Evolutionary conservation across 1,284 basidiomycete genomes (phyloP).

Genomic region (Puccinia sorghi): DNA sequence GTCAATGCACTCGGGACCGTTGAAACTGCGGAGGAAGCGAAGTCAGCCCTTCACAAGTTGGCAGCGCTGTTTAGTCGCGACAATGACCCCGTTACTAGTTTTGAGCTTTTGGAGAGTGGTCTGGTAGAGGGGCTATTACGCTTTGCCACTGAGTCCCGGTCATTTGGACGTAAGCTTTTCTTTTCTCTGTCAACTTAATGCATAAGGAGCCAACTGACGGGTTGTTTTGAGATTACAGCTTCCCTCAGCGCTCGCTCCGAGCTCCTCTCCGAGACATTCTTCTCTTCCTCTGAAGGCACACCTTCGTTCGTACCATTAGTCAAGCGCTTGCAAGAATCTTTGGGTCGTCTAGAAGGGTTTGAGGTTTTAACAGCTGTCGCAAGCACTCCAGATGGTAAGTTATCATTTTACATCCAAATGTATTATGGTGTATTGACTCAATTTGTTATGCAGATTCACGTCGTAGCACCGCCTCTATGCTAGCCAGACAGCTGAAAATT

Average conservation of each 20-base stretch:
- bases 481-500: slow-evolving; percentile 83
- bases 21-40: slow-evolving; percentile 68
- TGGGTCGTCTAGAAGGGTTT: slow-evolving; percentile 90
- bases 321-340: slow-evolving; percentile 88
- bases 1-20: slow-evolving; percentile 67
- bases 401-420: slow-evolving; percentile 21
- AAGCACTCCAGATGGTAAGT: slow-evolving; percentile 68
- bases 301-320: slow-evolving; percentile 70
- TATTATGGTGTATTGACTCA: slow-evolving; percentile 51
- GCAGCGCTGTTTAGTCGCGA: slow-evolving; percentile 75
- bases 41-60: slow-evolving; percentile 69
- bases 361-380: slow-evolving; percentile 84
- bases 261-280: slow-evolving; percentile 47
- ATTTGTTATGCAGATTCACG: slow-evolving; percentile 67
- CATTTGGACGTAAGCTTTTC: slow-evolving; percentile 62
- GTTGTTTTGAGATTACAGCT: neutral
- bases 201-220: neutral
- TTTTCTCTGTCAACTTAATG: slow-evolving; percentile 7
- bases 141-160: slow-evolving; percentile 72
- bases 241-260: neutral
- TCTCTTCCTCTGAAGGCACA: slow-evolving; percentile 50
- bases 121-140: slow-evolving; percentile 82
- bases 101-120: slow-evolving; percentile 90
- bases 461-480: slow-evolving; percentile 76
- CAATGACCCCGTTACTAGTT: slow-evolving; percentile 78